Evolutionary conservation across 495 filamentous ascomycete species (phyloP).

Genomic region (Aspergillus biplanus): DNA sequence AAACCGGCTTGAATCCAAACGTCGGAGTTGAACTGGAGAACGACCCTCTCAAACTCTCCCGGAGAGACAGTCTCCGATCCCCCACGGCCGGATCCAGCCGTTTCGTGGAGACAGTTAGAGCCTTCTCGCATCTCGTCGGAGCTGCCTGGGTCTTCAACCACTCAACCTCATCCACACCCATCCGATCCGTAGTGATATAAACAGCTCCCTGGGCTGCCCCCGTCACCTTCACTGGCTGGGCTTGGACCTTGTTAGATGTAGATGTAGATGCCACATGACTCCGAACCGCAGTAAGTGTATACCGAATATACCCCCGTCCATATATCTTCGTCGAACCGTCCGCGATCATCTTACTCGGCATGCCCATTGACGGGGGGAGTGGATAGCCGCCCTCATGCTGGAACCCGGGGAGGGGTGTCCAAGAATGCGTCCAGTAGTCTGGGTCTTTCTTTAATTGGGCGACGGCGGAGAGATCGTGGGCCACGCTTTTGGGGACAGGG

Average conservation of each 20-base stretch:
- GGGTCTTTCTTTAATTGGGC: conserved; percentile 2
- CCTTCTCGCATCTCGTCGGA: not conserved
- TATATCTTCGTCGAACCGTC: not conserved
- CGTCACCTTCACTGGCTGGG: not conserved
- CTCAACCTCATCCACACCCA: not conserved
- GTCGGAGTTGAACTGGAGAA: not conserved
- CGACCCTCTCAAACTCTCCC: not conserved
- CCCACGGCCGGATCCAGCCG: not conserved
- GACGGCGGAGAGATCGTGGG: conserved; percentile 2
- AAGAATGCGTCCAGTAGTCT: conserved; percentile 15
- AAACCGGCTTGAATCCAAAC: not conserved
- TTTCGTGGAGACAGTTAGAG: not conserved
- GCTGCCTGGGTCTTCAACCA: not conserved
- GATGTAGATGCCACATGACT: not conserved
- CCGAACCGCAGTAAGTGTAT: not conserved
- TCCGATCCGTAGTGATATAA: not conserved
- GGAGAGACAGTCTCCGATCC: not conserved
- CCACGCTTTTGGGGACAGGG: conserved; percentile 3
- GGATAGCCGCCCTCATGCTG: not conserved
- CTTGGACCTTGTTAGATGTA: not conserved
- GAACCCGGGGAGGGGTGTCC: conserved; percentile 3
- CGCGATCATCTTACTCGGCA: not conserved
- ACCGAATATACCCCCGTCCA: not conserved
- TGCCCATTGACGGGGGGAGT: conserved; percentile 12
- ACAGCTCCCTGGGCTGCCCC: not conserved